Base-by-base conservation (phyloP, 345 rosid species). In the Gossypium ekmanianum region DNA sequence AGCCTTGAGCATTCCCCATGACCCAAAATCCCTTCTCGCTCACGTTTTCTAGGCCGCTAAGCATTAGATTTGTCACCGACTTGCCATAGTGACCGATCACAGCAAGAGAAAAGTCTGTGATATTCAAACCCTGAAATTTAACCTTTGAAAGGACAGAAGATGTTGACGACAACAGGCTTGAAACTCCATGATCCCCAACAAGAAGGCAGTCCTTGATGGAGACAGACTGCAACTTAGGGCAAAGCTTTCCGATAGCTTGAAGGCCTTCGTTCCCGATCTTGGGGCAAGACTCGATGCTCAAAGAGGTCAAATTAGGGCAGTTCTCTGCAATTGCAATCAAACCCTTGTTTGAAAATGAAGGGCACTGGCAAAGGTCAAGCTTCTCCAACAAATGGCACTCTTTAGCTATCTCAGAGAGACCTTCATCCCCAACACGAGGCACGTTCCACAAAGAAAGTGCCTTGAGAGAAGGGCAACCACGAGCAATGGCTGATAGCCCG, bases 1-100 rank as follows among this genome's bases (percentile, higher is more conserved):
- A 85, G 61, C 97, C 92, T 62, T 74, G 84, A 56, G 91, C 91
- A 77, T 87, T 89, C 9, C 94, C 92, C 94, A 91, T 89, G 77
- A 87, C 97, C 97, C 97, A 89, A 72, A 91, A 91, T 68, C 97
- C 97, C 79, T 80, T 89, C 84, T 89, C 94, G 10, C 82, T 89
- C 48, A 86, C 92, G 51, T 84, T 81, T 67, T 81, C 84, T 47
- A 91, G 90, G 75, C 83, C 82, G 29, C 67, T 66, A 22, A 91
- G 88, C 55, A 78, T 45, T 29, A 91, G 87, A 77, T 68, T 82
- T 9, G 89, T 74, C 70, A 89, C 74, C 18, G 82, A 76, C 84
- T 82, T 83, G 16, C 97, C 94, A 68, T 87, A 91, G 79, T 89
- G 92, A 68, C 97, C 97, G 14, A 91, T 86, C 13, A 87, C 89